Conservation (phyloP, 129 eudicot genomes). For the Smallanthus sonchifolius region DNA sequence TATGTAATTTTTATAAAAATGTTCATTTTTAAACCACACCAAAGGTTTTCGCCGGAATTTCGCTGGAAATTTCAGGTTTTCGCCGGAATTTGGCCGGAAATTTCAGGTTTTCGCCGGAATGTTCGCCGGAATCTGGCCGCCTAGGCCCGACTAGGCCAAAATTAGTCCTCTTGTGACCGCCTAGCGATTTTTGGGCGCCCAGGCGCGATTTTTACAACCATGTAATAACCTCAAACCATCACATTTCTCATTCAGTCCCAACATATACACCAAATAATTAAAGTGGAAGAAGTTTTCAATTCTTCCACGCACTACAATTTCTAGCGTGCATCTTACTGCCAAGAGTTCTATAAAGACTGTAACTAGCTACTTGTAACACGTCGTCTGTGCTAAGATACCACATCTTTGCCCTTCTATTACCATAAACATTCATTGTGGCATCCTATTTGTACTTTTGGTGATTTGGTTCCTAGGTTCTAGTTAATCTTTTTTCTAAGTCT, state of each 20-base stretch:
- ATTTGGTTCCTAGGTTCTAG: background rate
- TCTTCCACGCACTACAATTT: background rate
- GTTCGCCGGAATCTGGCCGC: no score
- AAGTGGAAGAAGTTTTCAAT: background rate
- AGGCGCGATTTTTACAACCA: no score
- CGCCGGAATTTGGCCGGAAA: no score
- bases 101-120: no score
- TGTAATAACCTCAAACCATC: background rate
- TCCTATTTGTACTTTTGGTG: background rate
- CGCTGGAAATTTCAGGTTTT: no score
- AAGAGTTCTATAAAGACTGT: background rate
- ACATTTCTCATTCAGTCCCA: background rate
- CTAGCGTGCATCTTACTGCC: background rate
- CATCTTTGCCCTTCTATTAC: background rate
- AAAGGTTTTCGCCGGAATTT: no score
- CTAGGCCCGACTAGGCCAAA: no score
- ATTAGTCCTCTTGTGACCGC: no score
- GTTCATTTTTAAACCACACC: no score
- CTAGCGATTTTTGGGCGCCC: no score
- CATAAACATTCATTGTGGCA: background rate
- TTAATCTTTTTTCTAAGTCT: background rate
- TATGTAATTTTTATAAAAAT: no score
- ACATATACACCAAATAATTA: background rate
- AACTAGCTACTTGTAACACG: background rate
- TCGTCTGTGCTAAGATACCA: background rate